Base-by-base conservation (phyloP, 495 filamentous ascomycete species). In the Aspergillus diversus region DNA sequence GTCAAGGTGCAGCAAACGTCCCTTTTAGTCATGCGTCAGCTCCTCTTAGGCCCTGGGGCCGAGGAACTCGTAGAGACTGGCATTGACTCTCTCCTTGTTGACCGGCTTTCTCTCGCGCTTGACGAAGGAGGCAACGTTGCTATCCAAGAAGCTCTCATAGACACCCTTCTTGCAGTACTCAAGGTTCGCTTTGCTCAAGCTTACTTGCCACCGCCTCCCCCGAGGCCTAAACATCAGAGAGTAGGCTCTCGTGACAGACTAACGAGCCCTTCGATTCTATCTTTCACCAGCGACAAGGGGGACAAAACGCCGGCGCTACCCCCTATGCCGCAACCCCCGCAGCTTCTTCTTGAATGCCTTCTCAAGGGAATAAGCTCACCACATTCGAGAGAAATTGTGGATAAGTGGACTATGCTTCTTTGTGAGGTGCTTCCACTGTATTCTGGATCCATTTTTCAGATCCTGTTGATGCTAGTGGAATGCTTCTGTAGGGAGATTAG, bases 321-420 rank as follows among this genome's bases (percentile, higher is more conserved):
- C 12, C 53, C 68, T 7, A 46, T 75, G 46, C 80, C 84, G 21
- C 77, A 75, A 48, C 91, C 92, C n/a, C 91, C 92, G 4, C 81
- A 87, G 3, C 83, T 87, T 39, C 78, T 99, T 34, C 75, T 98
- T 9, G 90, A 91, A 58, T 96, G 92, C 69, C 83, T 99, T 42
- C 84, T 91, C 34, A 86, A 85, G 47, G 95, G 92, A 5, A 90
- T 99, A 63, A 86, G 91, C 53, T 90, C 92, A 15, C 69, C 81
- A 12, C 89, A 83, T 55, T 92, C 90, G 59, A 86, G 91, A 17
- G 83, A 86, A 17, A 88, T 94, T 21, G 80, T 99, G 35, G 92
- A 97, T 61, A 91, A 90, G 64, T 99, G 95, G 95, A 86, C 97
- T 21, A 81, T 84, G 39, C 90, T 99, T 55, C 82, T 99, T n/a